phyloP scores from a whole-genome alignment of 2,329 filamentous ascomycete species.

The Alternaria arborescens region DNA sequence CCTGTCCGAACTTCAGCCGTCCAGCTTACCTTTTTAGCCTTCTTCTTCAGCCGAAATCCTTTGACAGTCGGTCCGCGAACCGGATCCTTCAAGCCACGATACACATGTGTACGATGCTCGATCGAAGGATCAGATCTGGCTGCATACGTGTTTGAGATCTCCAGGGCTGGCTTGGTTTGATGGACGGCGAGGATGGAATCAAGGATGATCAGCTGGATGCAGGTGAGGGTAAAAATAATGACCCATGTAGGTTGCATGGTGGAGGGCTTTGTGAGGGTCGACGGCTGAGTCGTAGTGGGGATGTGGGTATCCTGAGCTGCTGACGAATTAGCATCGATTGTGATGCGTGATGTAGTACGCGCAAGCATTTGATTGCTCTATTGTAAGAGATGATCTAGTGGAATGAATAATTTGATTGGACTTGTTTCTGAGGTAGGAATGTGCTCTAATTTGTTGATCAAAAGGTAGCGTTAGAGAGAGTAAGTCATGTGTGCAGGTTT shows the following conservation, averaged over 20 bases:
- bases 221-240: not conserved
- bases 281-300: not conserved
- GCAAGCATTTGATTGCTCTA: not conserved
- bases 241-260: not conserved
- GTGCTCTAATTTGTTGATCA: not conserved
- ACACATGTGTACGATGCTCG: not conserved
- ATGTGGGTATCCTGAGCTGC: not conserved
- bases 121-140: not conserved
- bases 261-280: not conserved
- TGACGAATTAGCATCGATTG: not conserved
- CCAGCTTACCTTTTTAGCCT: too few species aligned
- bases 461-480: accelerated
- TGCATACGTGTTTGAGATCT: not conserved
- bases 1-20: too few species aligned
- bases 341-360: too few species aligned
- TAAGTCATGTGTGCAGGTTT: accelerated
- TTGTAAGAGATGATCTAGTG: not conserved
- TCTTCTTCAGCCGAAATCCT: not conserved
- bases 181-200: not conserved
- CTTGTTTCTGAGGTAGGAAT: not conserved
- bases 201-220: not conserved
- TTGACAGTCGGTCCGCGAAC: not conserved
- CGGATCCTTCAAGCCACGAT: not conserved
- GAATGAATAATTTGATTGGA: too few species aligned
- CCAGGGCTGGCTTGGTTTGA: not conserved